phyloP scores from a whole-genome alignment of 1,139 yeast genomes.

The Scheffersomyces segobiensis region DNA sequence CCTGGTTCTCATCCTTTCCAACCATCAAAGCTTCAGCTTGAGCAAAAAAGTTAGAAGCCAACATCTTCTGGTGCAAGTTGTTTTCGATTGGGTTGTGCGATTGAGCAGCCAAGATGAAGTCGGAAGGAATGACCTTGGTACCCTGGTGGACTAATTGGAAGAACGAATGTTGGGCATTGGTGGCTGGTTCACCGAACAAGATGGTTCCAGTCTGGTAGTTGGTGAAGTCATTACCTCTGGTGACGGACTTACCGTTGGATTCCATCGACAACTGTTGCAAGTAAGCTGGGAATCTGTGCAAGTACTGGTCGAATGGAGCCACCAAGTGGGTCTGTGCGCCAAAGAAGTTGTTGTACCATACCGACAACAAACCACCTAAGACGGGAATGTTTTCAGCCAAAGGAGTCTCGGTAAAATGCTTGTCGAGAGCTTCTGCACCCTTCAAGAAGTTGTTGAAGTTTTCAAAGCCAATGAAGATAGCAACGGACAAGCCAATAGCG shows the following conservation, averaged over 20 bases:
- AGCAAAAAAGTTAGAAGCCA: slow-evolving; percentile 97
- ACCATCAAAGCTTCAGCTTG: slow-evolving; percentile 98
- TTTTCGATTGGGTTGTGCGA: slow-evolving; percentile 96
- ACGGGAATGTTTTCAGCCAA: slow-evolving; percentile 90
- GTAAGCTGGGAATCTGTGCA: slow-evolving; percentile 99
- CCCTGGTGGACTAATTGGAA: slow-evolving; percentile 99
- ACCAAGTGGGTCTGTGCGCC: slow-evolving; percentile 98
- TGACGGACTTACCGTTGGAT: slow-evolving; percentile 96
- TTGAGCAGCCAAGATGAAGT: slow-evolving; percentile 94
- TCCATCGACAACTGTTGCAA: slow-evolving; percentile 98
- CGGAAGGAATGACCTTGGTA: slow-evolving; percentile 94
- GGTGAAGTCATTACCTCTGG: slow-evolving; percentile 87
- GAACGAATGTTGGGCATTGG: slow-evolving; percentile 98
- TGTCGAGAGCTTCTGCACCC: slow-evolving; percentile 97
- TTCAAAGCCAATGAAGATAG: slow-evolving; percentile 91
- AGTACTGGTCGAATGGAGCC: slow-evolving; percentile 97
- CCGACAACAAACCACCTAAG: slow-evolving; percentile 87
- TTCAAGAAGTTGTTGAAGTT: slow-evolving; percentile 87
- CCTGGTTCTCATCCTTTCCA: slow-evolving; percentile 86
- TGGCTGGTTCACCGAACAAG: slow-evolving; percentile 97
- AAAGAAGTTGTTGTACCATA: slow-evolving; percentile 97
- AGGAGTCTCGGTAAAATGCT: slow-evolving; percentile 82
- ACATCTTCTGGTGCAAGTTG: slow-evolving; percentile 94
- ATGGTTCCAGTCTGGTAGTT: slow-evolving; percentile 95
- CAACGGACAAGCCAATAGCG: slow-evolving; percentile 94